Conservation (phyloP, 306 rosid genomes). For the Vigna trinervia region DNA sequence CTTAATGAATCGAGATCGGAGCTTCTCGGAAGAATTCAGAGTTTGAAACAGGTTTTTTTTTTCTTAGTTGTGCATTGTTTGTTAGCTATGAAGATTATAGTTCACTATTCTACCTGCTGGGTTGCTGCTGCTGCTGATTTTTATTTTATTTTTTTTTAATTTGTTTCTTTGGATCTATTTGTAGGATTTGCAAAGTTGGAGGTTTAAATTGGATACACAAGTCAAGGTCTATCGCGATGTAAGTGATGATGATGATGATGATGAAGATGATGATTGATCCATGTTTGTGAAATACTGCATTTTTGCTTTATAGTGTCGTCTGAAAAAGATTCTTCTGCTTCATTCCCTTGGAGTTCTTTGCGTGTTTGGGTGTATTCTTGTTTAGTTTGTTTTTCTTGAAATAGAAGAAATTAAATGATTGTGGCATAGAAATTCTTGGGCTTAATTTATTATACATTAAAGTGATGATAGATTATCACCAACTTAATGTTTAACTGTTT, state of each 20-base stretch:
- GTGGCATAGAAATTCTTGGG: neutral
- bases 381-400: neutral
- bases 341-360: neutral
- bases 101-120: neutral
- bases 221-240: conserved; percentile 86
- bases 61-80: neutral
- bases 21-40: conserved; percentile 81
- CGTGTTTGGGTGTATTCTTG: neutral
- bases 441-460: neutral
- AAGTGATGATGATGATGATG: conserved; percentile 50
- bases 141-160: neutral
- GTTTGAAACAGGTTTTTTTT: conserved; percentile 73
- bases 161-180: neutral
- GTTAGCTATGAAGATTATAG: conserved; percentile 12
- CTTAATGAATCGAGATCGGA: conserved; percentile 91
- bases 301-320: neutral
- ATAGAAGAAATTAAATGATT: neutral
- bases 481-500: neutral
- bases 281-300: neutral
- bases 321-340: neutral
- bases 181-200: conserved; percentile 96
- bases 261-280: neutral
- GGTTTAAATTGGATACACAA: conserved; percentile 87
- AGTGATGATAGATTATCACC: too few relatives aligned
- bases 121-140: neutral